Base-by-base conservation (phyloP, 1,139 yeast species). In the Lodderomyces jiufengensis region DNA sequence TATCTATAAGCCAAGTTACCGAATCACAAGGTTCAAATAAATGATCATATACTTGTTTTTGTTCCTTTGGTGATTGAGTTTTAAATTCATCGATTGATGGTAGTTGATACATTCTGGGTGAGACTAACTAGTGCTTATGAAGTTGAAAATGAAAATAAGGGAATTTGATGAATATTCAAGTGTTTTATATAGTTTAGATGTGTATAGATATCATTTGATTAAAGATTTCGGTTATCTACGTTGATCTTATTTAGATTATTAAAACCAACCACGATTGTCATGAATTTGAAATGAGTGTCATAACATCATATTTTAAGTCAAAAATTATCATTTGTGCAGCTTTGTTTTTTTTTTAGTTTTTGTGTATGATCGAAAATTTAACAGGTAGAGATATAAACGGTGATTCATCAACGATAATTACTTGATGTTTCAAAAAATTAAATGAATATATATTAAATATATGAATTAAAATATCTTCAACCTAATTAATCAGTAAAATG, bases 1-100 rank as follows among this genome's bases (percentile, higher is more conserved):
- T 70, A 33, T 63, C 50, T 11, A 80, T 53, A 41, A 73, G 56
- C 8, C 48, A 40, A 2, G 74, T 66, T 16, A 84, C 64, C 0
- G 82, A 66, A 2, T 61, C 60, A 53, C 90, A 82, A 8, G 81
- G 84, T 52, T 84, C 94, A 50, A 84, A 84, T 24, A 84, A 58
- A 39, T 75, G 77, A 34, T 72, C 75, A 28, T 83, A 55, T 0
- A 71, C 65, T 27, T 61, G 63, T 1, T 45, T 50, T 37, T 64
- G 57, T 9, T 54, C 48, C 0, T 34, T 31, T 2, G 31, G 33
- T 0, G 55, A 13, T 13, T 62, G 50, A 2, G 15, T n/a, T 9
- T 46, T 33, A 3, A 66, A 38, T 20, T 40, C 33, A 3, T 39
- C 43, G 14, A 49, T 48, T 1, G 58, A 43, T 14, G 70, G 67